These are phyloP conservation scores for Colletotrichum godetiae DNA, from an alignment of 2,329 filamentous ascomycete species.

Conservation along the genomic window DNA sequence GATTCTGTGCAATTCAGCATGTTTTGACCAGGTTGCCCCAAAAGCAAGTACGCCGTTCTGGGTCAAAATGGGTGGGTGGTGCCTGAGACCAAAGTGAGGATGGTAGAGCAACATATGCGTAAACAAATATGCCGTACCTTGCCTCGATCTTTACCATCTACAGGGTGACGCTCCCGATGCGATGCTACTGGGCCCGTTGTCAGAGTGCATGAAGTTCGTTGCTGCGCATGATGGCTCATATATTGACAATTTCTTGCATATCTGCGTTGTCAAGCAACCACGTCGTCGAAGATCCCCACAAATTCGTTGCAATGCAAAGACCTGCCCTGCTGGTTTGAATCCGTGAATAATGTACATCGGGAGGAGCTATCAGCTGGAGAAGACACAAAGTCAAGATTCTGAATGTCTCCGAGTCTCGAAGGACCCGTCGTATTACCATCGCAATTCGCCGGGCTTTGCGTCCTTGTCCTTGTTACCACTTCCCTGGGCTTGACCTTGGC, in stretches of 20 bases:
- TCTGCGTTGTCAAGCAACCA: neutral
- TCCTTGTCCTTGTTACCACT: conserved; percentile 8
- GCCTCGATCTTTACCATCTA: neutral
- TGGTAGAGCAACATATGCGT: neutral
- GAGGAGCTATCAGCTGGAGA: neutral
- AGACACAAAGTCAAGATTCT: too few relatives aligned
- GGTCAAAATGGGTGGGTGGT: neutral
- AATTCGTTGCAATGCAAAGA: neutral
- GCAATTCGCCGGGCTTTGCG: conserved; percentile 45
- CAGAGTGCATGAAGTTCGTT: neutral
- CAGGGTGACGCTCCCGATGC: neutral
- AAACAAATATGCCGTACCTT: neutral
- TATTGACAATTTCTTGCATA: neutral
- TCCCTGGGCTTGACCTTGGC: neutral
- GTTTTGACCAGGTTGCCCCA: neutral
- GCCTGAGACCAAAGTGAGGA: neutral
- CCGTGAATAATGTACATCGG: neutral
- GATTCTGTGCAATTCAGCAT: neutral
- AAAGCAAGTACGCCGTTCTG: neutral
- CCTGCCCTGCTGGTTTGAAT: neutral
- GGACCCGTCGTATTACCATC: conserved; percentile 43
- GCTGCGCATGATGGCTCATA: neutral
- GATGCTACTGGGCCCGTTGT: neutral
- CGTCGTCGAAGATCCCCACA: neutral
- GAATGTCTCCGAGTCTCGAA: neutral